Evolutionary conservation across 2,329 filamentous ascomycete genomes (phyloP).

Genomic region (Calonectria honghensis): DNA sequence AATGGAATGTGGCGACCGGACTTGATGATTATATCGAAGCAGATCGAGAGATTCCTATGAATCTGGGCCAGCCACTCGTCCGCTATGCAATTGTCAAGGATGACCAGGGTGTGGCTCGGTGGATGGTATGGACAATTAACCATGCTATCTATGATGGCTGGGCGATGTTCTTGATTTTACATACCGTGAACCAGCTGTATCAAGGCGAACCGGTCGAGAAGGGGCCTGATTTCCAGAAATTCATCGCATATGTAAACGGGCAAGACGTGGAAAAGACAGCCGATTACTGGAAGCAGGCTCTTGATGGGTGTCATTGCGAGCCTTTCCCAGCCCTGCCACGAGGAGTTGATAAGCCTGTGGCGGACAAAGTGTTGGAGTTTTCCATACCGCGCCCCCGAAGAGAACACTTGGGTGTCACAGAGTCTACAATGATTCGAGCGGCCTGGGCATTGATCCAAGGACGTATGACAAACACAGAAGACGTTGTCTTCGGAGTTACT

Average conservation of each 20-base stretch:
- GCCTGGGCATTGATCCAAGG: constrained; percentile 9
- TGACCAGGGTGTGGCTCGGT: neutral
- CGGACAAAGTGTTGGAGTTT: constrained; percentile 7
- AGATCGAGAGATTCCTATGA: constrained; percentile 33
- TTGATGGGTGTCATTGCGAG: neutral
- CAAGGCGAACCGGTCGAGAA: neutral
- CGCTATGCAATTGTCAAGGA: constrained; percentile 28
- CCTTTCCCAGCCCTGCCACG: constrained; percentile 34
- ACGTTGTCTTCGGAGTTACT: constrained; percentile 1
- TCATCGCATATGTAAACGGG: constrained; percentile 27
- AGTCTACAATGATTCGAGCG: constrained; percentile 3
- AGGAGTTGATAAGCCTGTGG: constrained; percentile 20
- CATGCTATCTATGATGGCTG: constrained; percentile 58
- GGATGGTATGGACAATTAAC: constrained; percentile 54
- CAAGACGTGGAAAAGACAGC: neutral
- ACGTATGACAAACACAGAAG: constrained; percentile 1
- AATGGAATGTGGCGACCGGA: constrained; percentile 13
- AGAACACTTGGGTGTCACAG: neutral
- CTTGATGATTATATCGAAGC: constrained; percentile 27
- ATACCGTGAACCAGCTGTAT: constrained; percentile 39
- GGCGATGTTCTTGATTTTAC: constrained; percentile 47
- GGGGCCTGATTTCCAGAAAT: constrained; percentile 16
- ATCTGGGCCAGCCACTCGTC: constrained; percentile 31
- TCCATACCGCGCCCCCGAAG: neutral
- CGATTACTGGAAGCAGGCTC: constrained; percentile 30